Base-by-base conservation (phyloP, 2,329 filamentous ascomycete genomes). In the Fusarium austroafricanum region DNA sequence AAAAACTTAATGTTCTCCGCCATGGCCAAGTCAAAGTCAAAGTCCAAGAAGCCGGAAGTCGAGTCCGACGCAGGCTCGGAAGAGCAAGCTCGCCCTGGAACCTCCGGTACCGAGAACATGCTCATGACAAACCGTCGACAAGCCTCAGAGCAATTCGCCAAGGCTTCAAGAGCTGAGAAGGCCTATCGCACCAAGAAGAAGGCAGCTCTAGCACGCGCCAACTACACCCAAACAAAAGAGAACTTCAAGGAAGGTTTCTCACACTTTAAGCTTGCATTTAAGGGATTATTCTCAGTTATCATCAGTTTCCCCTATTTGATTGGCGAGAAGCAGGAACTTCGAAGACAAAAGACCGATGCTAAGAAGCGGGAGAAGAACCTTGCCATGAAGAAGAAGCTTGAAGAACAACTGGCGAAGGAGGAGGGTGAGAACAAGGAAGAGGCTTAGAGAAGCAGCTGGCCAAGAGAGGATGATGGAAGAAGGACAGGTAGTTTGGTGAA, bases 91-190 rank as follows among this genome's bases (percentile, higher is more conserved):
- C 57, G 43, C 1, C 39, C 44, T 17, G 38, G 40, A 20, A 59
- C 55, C 9, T 60, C 53, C 17, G 55, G 38, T 4, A 61, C 55
- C 6, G 55, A 60, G 18, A 38, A 51, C 3, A 26, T 53, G 2
- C 39, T 61, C 3, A 33, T 43, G 6, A 53, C 44, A 14, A 61
- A 40, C 3, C 58, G 55, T 1, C 33, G 38, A 14, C 54, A 60
- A 15, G 58, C 58, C 6, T 61, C 58, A 8, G 55, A 61, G 4
- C 55, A 61, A 29, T 61, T 39, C n/a, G 39, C 38, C 10, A 42
- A 61, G 38, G 58, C 58, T 3, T n/a, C 58, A 18, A 61, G 26
- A n/a, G 58, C 55, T 3, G 58, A 61, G n/a, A 61, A 61, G 4
- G 58, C 44, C 2, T 61, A 61, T 12, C 58, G 58, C 33, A 61